Conservation (phyloP, 805 yeast species). For the Wickerhamiella sorbophila region DNA sequence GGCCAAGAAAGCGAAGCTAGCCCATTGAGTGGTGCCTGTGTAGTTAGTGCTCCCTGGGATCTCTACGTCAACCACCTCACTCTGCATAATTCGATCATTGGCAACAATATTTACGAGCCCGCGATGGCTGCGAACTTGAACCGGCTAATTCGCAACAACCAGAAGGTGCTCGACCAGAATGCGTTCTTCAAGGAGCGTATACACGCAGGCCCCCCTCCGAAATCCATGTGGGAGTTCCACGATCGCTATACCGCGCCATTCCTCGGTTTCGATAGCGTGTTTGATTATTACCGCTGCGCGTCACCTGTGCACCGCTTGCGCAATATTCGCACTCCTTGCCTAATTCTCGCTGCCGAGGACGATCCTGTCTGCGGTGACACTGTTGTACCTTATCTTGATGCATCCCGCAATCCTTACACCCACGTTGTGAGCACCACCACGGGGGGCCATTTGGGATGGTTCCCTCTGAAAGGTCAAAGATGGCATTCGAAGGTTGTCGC, state of each 20-base stretch:
- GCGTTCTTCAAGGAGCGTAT: conserved; percentile 11
- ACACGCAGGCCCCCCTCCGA: conserved; percentile 13
- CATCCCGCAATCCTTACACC: conserved; percentile 43
- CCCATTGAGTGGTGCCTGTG: conserved; percentile 39
- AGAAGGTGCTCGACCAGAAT: conserved; percentile 25
- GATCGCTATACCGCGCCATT: conserved; percentile 46
- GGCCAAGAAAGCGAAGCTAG: conserved; percentile 40
- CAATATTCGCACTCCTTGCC: conserved; percentile 45
- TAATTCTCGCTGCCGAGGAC: conserved; percentile 51
- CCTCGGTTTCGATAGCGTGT: conserved; percentile 49
- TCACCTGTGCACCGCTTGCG: conserved; percentile 41
- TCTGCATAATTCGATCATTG: conserved; percentile 31
- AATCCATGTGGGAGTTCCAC: conserved; percentile 43
- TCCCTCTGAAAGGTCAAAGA: conserved; percentile 40
- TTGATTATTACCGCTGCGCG: conserved; percentile 50
- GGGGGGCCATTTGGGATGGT: conserved; percentile 85
- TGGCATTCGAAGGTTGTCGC: conserved; percentile 50
- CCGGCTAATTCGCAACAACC: conserved; percentile 32
- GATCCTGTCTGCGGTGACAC: conserved; percentile 56
- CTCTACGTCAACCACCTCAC: conserved; percentile 35
- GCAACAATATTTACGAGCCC: conserved; percentile 35
- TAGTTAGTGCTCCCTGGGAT: conserved; percentile 67
- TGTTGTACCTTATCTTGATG: conserved; percentile 39
- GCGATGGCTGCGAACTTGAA: conserved; percentile 36
- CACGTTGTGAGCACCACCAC: conserved; percentile 42